These are phyloP conservation scores for Fusarium nodosum DNA, from an alignment of 2,329 filamentous ascomycete genomes.

Conservation along the genomic window DNA sequence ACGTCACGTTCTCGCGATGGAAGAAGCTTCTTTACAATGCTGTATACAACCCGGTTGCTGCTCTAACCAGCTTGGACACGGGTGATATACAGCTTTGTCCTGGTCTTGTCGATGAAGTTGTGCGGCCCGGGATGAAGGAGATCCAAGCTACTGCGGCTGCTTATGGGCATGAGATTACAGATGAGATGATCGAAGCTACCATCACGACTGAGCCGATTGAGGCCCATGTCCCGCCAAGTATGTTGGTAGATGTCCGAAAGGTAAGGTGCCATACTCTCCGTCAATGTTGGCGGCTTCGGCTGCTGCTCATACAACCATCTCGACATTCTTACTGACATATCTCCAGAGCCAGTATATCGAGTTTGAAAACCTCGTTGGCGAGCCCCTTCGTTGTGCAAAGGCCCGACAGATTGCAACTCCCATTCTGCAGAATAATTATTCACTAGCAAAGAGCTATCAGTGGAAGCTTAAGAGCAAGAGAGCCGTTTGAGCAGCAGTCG, in stretches of 20 bases:
- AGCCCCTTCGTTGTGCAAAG: slow-evolving; percentile 43
- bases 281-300: background rate
- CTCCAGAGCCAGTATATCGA: slow-evolving; percentile 46
- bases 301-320: background rate
- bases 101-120: slow-evolving; percentile 41
- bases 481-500: background rate
- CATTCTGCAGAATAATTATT: slow-evolving; percentile 40
- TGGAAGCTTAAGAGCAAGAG: slow-evolving; percentile 41
- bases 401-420: slow-evolving; percentile 36
- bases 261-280: slow-evolving; percentile 9
- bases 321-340: slow-evolving; percentile 16
- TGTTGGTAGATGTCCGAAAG: slow-evolving; percentile 46
- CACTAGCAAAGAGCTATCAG: slow-evolving; percentile 41
- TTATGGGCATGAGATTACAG: slow-evolving; percentile 42
- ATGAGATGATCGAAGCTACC: slow-evolving; percentile 43
- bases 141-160: slow-evolving; percentile 42
- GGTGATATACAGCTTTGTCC: slow-evolving; percentile 47
- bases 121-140: slow-evolving; percentile 46
- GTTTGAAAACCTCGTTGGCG: slow-evolving; percentile 46
- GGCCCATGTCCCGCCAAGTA: slow-evolving; percentile 45
- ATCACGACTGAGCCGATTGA: slow-evolving; percentile 45
- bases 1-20: slow-evolving; percentile 47
- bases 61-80: slow-evolving; percentile 41
- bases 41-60: slow-evolving; percentile 44
- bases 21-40: slow-evolving; percentile 48